Percentiles rank a stretch among this genome's conserved stretches.
phyloP scores from a whole-genome alignment of 164 flowering plant species.

The Berberis vulgaris region DNA sequence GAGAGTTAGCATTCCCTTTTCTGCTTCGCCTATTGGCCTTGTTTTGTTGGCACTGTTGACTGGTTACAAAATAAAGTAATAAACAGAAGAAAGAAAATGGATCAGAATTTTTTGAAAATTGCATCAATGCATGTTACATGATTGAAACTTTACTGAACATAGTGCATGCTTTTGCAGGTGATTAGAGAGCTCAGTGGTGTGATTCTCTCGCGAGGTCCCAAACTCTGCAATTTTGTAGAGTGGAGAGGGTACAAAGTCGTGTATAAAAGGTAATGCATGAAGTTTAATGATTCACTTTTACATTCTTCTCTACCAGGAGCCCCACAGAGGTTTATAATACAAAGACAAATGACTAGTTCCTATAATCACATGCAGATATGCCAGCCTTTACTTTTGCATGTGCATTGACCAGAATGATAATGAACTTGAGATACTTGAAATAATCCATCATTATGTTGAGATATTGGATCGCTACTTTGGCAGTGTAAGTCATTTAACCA shows the following conservation, averaged over 20 bases:
- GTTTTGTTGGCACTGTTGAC: no score
- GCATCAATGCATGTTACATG: no score
- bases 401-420: conserved; percentile 83
- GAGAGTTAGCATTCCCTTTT: no score
- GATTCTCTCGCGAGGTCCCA: conserved; percentile 78
- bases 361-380: conserved; percentile 41
- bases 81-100: no score
- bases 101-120: no score
- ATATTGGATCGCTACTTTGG: conserved; percentile 92
- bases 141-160: no score
- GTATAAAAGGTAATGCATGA: conserved; percentile 59
- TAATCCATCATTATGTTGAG: conserved; percentile 90
- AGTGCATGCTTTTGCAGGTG: conserved; percentile 31
- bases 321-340: background rate
- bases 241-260: conserved; percentile 93
- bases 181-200: conserved; percentile 87
- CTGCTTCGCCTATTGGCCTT: no score
- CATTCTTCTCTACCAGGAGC: background rate
- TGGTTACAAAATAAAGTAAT: no score
- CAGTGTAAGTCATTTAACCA: conserved; percentile 51
- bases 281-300: no score
- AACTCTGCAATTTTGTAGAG: conserved; percentile 89
- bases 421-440: conserved; percentile 78
- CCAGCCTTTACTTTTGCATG: conserved; percentile 94
- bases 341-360: background rate